Percentiles rank a stretch among this genome's conserved stretches.
phyloP scores from a whole-genome alignment of 2,329 filamentous ascomycete genomes.

The Clarireedia hainanense region DNA sequence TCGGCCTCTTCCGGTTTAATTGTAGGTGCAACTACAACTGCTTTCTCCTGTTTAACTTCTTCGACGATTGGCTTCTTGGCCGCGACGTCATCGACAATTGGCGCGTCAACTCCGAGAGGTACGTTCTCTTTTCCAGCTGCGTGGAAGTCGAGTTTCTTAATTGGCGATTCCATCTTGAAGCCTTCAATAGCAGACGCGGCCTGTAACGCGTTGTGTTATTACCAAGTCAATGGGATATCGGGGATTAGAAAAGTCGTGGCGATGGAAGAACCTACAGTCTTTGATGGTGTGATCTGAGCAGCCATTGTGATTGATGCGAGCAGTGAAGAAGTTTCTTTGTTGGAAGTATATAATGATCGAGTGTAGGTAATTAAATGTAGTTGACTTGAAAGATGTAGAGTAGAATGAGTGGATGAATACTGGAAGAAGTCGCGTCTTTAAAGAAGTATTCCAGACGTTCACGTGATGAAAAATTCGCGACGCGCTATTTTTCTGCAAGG shows the following conservation, averaged over 20 bases:
- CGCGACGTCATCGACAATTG: constrained; percentile 45
- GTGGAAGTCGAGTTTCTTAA: constrained; percentile 82
- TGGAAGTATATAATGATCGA: background rate
- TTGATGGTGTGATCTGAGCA: constrained; percentile 65
- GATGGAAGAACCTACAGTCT: constrained; percentile 48
- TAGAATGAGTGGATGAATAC: background rate
- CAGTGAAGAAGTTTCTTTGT: constrained; percentile 9
- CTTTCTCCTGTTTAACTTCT: constrained; percentile 38
- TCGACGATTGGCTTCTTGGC: constrained; percentile 49
- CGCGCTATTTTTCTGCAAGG: constrained; percentile 5
- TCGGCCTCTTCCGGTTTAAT: constrained; percentile 65
- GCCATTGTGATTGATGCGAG: constrained; percentile 48
- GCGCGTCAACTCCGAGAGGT: constrained; percentile 40
- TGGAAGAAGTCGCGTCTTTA: constrained; percentile 3
- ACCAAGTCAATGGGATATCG: constrained; percentile 20
- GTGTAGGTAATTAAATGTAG: background rate
- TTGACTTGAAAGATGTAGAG: background rate
- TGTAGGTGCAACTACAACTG: constrained; percentile 37
- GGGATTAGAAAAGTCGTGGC: constrained; percentile 31
- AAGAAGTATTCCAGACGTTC: too few relatives aligned
- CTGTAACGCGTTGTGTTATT: constrained; percentile 41
- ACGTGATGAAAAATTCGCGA: background rate
- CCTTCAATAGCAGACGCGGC: constrained; percentile 78
- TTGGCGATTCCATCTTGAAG: constrained; percentile 86
- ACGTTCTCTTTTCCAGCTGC: constrained; percentile 75